Evolutionary conservation across 345 rosid species (phyloP).

Genomic region (Pugionium cornutum): DNA sequence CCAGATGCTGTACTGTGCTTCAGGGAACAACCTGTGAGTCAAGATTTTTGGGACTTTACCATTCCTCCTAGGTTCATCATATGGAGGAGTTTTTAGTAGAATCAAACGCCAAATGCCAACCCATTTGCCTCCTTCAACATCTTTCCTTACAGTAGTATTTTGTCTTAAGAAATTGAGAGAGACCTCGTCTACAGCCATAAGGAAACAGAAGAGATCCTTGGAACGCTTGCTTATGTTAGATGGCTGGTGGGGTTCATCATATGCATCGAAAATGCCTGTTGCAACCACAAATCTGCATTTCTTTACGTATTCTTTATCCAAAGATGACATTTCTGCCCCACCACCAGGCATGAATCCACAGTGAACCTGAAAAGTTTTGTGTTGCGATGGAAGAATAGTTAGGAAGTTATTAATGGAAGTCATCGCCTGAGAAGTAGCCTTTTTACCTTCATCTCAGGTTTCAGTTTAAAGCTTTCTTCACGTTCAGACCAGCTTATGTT

Average conservation of each 20-base stretch:
- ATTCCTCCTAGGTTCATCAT: slow-evolving; percentile 94
- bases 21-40: slow-evolving; percentile 95
- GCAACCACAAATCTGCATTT: slow-evolving; percentile 89
- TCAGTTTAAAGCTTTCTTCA: slow-evolving; percentile 72
- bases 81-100: slow-evolving; percentile 78
- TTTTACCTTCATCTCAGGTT: slow-evolving; percentile 74
- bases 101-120: slow-evolving; percentile 94
- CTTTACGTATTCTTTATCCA: slow-evolving; percentile 63
- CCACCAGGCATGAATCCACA: slow-evolving; percentile 85
- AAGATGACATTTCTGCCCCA: slow-evolving; percentile 81
- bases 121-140: slow-evolving; percentile 73
- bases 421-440: background rate
- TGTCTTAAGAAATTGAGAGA: slow-evolving; percentile 62
- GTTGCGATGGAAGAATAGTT: slow-evolving; percentile 15
- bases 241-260: slow-evolving; percentile 90
- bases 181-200: slow-evolving; percentile 85
- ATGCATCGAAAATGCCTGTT: slow-evolving; percentile 92
- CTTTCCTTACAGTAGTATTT: slow-evolving; percentile 68
- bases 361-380: slow-evolving; percentile 55
- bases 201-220: slow-evolving; percentile 81
- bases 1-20: slow-evolving; percentile 96
- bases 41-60: slow-evolving; percentile 95
- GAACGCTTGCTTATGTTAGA: slow-evolving; percentile 76
- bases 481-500: slow-evolving; percentile 79
- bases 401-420: slow-evolving; percentile 2